These are phyloP conservation scores for Starmerella apicola DNA, from an alignment of 805 yeast genomes.

Conservation along the genomic window DNA sequence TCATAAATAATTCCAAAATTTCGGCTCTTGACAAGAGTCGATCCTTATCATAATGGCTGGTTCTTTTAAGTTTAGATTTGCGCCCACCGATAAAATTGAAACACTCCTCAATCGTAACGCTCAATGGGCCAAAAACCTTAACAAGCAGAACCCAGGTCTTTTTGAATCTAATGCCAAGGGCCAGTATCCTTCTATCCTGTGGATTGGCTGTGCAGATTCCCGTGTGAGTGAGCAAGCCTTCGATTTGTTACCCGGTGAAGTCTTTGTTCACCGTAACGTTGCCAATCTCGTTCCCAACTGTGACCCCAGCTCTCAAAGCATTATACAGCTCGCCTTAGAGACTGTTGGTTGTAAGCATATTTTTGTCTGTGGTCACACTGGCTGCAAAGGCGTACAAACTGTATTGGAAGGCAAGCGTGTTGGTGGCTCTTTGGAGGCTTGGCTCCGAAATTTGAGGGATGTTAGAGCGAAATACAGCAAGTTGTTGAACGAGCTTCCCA, in stretches of 20 bases:
- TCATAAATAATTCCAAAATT: no score
- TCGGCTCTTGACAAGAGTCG: not conserved
- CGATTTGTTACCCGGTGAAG: constrained; percentile 78
- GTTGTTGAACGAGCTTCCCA: constrained; percentile 38
- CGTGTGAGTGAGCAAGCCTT: constrained; percentile 72
- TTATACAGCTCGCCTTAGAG: constrained; percentile 78
- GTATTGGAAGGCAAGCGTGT: constrained; percentile 51
- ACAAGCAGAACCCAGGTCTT: constrained; percentile 41
- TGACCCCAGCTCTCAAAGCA: constrained; percentile 64
- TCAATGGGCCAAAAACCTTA: constrained; percentile 36
- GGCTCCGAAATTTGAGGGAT: constrained; percentile 56
- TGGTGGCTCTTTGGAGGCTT: constrained; percentile 59
- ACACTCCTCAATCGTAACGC: constrained; percentile 31
- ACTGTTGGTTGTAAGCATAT: constrained; percentile 69
- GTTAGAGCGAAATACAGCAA: constrained; percentile 49
- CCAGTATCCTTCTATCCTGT: constrained; percentile 82
- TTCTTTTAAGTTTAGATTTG: constrained; percentile 22
- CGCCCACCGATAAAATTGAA: constrained; percentile 28
- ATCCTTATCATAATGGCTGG: constrained; percentile 4
- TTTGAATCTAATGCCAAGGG: constrained; percentile 62
- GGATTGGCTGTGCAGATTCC: constrained; percentile 92
- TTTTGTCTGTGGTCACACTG: constrained; percentile 85
- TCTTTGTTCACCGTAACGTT: constrained; percentile 77
- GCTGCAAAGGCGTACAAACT: constrained; percentile 88
- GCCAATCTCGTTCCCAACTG: constrained; percentile 61